These are phyloP conservation scores for Cordyceps fumosorosea DNA, from an alignment of 2,329 filamentous ascomycete genomes.

Conservation along the genomic window DNA sequence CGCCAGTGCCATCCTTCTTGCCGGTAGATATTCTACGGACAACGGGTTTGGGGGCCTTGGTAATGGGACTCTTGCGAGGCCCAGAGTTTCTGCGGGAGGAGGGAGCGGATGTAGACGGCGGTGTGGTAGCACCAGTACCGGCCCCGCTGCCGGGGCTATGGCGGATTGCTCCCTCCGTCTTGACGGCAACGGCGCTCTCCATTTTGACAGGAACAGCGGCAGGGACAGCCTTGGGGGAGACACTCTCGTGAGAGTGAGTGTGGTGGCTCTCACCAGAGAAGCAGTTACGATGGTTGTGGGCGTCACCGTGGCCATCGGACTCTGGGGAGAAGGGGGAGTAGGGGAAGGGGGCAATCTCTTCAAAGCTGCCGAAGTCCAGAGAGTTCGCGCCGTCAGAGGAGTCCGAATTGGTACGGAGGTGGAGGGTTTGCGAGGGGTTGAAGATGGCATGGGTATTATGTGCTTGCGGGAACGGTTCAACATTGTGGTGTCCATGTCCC, in stretches of 20 bases:
- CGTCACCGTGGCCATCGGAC: constrained; percentile 68
- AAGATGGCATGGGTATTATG: constrained; percentile 60
- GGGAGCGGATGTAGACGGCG: constrained; percentile 50
- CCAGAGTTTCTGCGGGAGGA: constrained; percentile 58
- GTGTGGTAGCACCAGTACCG: constrained; percentile 50
- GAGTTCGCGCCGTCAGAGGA: constrained; percentile 67
- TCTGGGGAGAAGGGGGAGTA: constrained; percentile 77
- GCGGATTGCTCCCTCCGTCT: constrained; percentile 47
- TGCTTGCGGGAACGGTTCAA: constrained; percentile 51
- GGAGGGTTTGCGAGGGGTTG: constrained; percentile 85
- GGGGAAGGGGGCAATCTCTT: constrained; percentile 65
- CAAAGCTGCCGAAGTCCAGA: constrained; percentile 69
- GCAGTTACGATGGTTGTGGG: constrained; percentile 53
- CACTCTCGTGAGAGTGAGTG: constrained; percentile 38
- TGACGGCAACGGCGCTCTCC: constrained; percentile 21
- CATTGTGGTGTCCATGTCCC: constrained; percentile 61
- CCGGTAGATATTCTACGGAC: constrained; percentile 70
- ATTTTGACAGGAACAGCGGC: constrained; percentile 65
- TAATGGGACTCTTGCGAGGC: constrained; percentile 68
- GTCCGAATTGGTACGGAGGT: constrained; percentile 80
- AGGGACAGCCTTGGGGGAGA: constrained; percentile 63
- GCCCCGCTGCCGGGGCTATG: constrained; percentile 56
- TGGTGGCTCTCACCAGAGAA: constrained; percentile 50
- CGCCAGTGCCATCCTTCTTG: constrained; percentile 70
- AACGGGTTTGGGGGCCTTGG: constrained; percentile 76